Conservation (phyloP, 768 basidiomycete genomes). For the Termitomyces eurrhizus region DNA sequence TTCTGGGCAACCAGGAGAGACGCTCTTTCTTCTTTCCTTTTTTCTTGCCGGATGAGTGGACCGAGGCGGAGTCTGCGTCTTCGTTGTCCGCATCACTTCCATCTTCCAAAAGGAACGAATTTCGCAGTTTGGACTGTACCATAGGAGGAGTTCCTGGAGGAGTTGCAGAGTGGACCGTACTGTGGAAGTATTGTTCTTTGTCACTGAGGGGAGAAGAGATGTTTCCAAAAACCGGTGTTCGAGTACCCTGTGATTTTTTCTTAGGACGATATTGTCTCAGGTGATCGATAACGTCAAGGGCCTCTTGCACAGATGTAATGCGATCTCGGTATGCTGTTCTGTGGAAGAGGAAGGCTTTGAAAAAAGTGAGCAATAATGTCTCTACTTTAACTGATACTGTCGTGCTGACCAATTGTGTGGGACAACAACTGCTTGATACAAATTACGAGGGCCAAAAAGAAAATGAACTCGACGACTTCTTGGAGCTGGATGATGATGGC, state of each 20-base stretch:
- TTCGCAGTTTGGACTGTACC: slow-evolving; percentile 9
- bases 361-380: not conserved
- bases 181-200: slow-evolving; percentile 38
- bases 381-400: not conserved
- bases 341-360: slow-evolving; percentile 67
- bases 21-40: slow-evolving; percentile 17
- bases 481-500: slow-evolving; percentile 35
- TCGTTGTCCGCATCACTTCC: slow-evolving; percentile 16
- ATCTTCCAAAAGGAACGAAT: slow-evolving; percentile 10
- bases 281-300: slow-evolving; percentile 59
- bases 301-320: slow-evolving; percentile 48
- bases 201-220: slow-evolving; percentile 26
- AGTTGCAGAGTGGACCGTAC: slow-evolving; percentile 24
- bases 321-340: slow-evolving; percentile 75
- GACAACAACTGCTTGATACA: slow-evolving; percentile 65
- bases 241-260: slow-evolving; percentile 31
- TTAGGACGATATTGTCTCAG: slow-evolving; percentile 64
- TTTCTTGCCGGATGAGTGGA: slow-evolving; percentile 5
- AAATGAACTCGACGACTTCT: slow-evolving; percentile 67
- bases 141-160: slow-evolving; percentile 12
- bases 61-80: slow-evolving; percentile 14
- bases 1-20: slow-evolving; percentile 9
- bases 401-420: slow-evolving; percentile 48
- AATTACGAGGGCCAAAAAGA: slow-evolving; percentile 67
- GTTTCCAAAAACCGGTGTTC: slow-evolving; percentile 40